Conservation (phyloP, 768 basidiomycete genomes). For the Tulasnella sp. region DNA sequence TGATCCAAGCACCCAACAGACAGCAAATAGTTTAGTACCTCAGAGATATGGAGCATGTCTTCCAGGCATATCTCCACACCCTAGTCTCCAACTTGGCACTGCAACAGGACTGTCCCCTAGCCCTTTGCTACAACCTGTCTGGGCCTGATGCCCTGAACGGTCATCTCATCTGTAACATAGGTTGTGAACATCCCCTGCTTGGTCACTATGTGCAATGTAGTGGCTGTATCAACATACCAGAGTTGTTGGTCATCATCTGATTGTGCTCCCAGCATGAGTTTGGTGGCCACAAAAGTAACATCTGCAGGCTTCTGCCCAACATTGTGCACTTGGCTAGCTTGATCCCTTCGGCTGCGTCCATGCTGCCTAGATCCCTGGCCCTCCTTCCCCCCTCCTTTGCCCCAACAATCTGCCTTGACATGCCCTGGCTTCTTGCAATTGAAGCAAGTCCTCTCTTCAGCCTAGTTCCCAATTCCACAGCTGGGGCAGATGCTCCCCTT, state of each 20-base stretch:
- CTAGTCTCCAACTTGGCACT: neutral
- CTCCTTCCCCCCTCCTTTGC: slow-evolving; percentile 10
- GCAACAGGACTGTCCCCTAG: neutral
- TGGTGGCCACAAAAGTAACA: no score
- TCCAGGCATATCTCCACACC: neutral
- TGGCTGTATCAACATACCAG: neutral
- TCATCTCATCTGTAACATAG: neutral
- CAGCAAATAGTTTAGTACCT: neutral
- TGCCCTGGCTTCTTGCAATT: slow-evolving; percentile 12
- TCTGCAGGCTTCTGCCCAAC: no score
- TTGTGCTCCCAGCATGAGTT: no score
- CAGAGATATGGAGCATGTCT: neutral
- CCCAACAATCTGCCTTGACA: slow-evolving; percentile 11
- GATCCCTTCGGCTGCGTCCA: neutral
- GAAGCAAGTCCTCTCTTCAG: no score
- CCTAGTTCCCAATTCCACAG: no score
- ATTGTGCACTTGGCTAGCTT: neutral
- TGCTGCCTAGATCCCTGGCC: neutral
- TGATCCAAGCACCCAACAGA: neutral
- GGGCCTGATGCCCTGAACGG: neutral
- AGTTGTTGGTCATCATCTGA: neutral
- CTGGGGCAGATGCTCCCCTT: no score
- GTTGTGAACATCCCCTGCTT: neutral
- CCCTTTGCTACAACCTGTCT: neutral
- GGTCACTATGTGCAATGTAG: neutral